Evolutionary conservation across 306 rosid genomes (phyloP), one percentile per base, ranked within the genome.

Genomic region (Quercus agrifolia): DNA sequence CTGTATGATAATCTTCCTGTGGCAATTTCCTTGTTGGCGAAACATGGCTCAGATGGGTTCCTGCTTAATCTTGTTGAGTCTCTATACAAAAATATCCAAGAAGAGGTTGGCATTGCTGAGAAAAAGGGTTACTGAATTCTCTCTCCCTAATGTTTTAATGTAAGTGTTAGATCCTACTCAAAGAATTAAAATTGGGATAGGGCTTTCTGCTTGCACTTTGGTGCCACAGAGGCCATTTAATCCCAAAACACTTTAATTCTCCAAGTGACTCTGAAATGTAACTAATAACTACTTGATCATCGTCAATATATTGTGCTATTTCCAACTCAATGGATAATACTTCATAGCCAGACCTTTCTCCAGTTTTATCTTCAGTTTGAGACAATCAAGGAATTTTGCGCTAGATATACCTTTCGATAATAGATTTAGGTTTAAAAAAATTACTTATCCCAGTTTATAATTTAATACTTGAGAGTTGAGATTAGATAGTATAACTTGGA

Each of bases 11-110:
- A 79, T 51, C 91, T 94, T 80, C 99, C 99, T 23, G 75, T 87
- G 69, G 84, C 99, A 52, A 76, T 94, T 83, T 94, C 99, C 51
- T 74, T 94, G 80, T 25, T 94, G 86, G 97, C 97, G 35, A 86
- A 74, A 55, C 91, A 90, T 56, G 97, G 97, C 63, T 88, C 93
- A 21, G 99, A 94, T 85, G 87, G 87, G 52, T 89, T 94, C 78
- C 82, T 94, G 78, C 97, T 93, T 41, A 85, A 85, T 81, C 83
- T 91, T 79, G 92, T 91, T 1, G 90, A 92, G 87, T 81, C 78
- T 83, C 84, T 95, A 56, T 84, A 87, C 74, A 80, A 62, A 69
- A 82, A 77, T 30, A 83, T 91, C 62, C 57, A 81, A 79, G 86
- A 87, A 73, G 77, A 88, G 59, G 71, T 81, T 68, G 77, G 74